These are phyloP conservation scores for Penicillium sp. DNA, from an alignment of 2,329 filamentous ascomycete species.

Conservation along the genomic window DNA sequence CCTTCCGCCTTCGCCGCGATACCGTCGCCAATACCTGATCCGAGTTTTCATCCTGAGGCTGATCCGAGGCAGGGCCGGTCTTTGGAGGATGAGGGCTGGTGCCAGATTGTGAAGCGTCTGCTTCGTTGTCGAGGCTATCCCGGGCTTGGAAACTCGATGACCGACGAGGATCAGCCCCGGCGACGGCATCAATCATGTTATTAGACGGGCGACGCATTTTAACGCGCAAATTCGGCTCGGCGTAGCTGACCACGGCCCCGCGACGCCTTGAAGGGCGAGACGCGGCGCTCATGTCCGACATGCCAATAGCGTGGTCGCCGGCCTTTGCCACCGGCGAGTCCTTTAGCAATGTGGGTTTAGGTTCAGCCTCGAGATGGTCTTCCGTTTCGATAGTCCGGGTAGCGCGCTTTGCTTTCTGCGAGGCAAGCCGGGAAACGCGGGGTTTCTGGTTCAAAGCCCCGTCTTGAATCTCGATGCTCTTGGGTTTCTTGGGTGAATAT, in stretches of 20 bases:
- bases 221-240: conserved; percentile 76
- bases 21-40: conserved; percentile 28
- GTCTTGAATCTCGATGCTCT: conserved; percentile 12
- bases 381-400: conserved; percentile 13
- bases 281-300: conserved; percentile 46
- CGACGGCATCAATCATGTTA: conserved; percentile 72
- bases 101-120: conserved; percentile 7
- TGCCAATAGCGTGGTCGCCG: neutral
- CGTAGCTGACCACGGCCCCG: conserved; percentile 72
- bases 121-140: conserved; percentile 42
- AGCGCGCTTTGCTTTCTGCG: conserved; percentile 18
- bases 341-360: neutral
- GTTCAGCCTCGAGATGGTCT: conserved; percentile 1
- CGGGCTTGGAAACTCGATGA: conserved; percentile 49
- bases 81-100: conserved; percentile 1
- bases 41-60: conserved; percentile 10
- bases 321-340: conserved; percentile 18
- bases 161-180: conserved; percentile 53
- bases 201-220: conserved; percentile 84
- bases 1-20: conserved; percentile 37
- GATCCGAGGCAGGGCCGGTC: neutral
- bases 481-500: conserved; percentile 19
- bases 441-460: conserved; percentile 12
- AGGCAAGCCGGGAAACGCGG: conserved; percentile 10
- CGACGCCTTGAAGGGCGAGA: conserved; percentile 68